These are phyloP conservation scores for Ambrosia trifida DNA, from an alignment of 129 eudicot genomes.

Conservation along the genomic window DNA sequence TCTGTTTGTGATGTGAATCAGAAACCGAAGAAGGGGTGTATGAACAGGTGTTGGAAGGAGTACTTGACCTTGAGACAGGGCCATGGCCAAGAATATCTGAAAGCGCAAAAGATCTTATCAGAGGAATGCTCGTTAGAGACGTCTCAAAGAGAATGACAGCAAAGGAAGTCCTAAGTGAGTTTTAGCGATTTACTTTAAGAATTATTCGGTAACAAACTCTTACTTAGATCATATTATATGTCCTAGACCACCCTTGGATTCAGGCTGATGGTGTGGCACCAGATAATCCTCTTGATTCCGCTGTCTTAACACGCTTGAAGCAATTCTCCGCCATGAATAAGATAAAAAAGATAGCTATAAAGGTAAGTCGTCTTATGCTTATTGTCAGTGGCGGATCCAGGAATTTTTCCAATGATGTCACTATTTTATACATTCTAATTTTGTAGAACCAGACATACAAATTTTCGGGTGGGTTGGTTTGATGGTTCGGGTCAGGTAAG, in stretches of 20 bases:
- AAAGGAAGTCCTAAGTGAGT: slow-evolving; percentile 2
- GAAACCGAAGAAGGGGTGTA: slow-evolving; percentile 17
- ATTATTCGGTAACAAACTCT: background rate
- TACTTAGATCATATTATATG: background rate
- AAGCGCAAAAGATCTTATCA: slow-evolving; percentile 11
- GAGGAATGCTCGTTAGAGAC: slow-evolving; percentile 8
- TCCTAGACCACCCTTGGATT: slow-evolving; percentile 18
- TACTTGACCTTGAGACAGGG: slow-evolving; percentile 8
- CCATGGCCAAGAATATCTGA: slow-evolving; percentile 16
- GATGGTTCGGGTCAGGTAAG: too few relatives aligned
- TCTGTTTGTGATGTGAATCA: background rate
- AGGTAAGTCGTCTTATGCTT: background rate
- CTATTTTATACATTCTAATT: too few relatives aligned
- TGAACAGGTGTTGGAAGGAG: slow-evolving; percentile 2
- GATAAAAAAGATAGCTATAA: slow-evolving; percentile 11
- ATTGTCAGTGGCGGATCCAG: too few relatives aligned
- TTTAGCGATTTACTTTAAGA: background rate
- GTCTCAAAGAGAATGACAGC: slow-evolving; percentile 12
- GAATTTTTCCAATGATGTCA: too few relatives aligned
- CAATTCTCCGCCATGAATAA: slow-evolving; percentile 16
- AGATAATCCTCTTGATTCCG: slow-evolving; percentile 8
- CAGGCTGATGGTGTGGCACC: slow-evolving; percentile 16
- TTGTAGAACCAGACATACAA: too few relatives aligned
- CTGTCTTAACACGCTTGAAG: slow-evolving; percentile 11
- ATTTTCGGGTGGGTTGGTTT: too few relatives aligned